Percentiles rank a stretch among this genome's conserved stretches.
phyloP scores from a whole-genome alignment of 2,329 filamentous ascomycete species.

The Sphaceloma murrayae region DNA sequence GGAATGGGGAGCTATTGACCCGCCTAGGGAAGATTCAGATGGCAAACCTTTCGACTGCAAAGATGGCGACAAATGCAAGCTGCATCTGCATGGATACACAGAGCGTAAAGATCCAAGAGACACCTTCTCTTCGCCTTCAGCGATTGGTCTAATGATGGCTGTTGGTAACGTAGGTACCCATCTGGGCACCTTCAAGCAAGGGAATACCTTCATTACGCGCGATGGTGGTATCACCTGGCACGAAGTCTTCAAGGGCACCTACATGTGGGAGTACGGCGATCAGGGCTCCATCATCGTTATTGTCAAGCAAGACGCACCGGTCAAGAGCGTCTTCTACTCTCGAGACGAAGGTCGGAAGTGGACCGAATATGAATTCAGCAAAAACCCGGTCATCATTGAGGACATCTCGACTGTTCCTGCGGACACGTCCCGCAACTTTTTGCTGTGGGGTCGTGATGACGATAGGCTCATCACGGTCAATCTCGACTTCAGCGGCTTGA shows the following conservation, averaged over 20 bases:
- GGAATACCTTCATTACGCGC: constrained; percentile 80
- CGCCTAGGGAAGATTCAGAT: constrained; percentile 62
- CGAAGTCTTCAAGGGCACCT: constrained; percentile 74
- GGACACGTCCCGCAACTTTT: constrained; percentile 81
- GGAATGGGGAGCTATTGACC: constrained; percentile 67
- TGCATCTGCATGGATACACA: constrained; percentile 94
- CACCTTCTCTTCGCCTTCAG: constrained; percentile 79
- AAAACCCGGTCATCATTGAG: constrained; percentile 56
- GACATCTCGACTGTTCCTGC: constrained; percentile 83
- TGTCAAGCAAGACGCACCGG: constrained; percentile 59
- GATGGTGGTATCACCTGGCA: constrained; percentile 90
- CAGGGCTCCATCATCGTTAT: constrained; percentile 89
- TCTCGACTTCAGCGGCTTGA: constrained; percentile 77
- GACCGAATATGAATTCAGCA: constrained; percentile 63
- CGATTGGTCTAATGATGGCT: constrained; percentile 82
- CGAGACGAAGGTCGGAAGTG: constrained; percentile 73
- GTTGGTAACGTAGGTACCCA: constrained; percentile 79
- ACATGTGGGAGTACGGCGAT: constrained; percentile 92
- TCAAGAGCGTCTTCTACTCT: constrained; percentile 63
- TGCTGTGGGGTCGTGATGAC: constrained; percentile 68
- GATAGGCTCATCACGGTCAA: constrained; percentile 64
- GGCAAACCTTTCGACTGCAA: constrained; percentile 63
- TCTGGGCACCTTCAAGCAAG: constrained; percentile 58
- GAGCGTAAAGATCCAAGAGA: constrained; percentile 73
- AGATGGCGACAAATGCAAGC: constrained; percentile 59